Conservation (phyloP, 768 basidiomycete species). For the Tricholoma hemisulphureum region DNA sequence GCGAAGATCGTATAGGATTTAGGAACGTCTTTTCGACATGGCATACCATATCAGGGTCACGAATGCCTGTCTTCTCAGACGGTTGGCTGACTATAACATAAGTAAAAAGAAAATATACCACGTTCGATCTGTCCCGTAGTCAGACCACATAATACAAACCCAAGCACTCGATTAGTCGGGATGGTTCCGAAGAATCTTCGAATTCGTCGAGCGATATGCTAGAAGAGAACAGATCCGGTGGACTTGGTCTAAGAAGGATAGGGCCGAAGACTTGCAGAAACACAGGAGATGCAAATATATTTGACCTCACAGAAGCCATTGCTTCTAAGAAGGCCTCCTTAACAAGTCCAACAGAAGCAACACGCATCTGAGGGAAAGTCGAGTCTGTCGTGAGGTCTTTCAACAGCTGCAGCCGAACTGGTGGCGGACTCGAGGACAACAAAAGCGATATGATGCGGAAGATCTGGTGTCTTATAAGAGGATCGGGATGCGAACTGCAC, state of each 20-base stretch:
- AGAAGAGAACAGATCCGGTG: slow-evolving; percentile 47
- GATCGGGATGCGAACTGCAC: slow-evolving; percentile 61
- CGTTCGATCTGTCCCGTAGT: slow-evolving; percentile 54
- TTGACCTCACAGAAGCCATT: slow-evolving; percentile 28
- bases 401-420: slow-evolving; percentile 53
- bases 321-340: slow-evolving; percentile 65
- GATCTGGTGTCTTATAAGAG: slow-evolving; percentile 54
- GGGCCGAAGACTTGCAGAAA: slow-evolving; percentile 61
- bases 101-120: slow-evolving; percentile 33
- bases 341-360: slow-evolving; percentile 64
- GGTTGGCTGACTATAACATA: background rate
- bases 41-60: slow-evolving; percentile 41
- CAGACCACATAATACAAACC: slow-evolving; percentile 68
- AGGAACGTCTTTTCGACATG: slow-evolving; percentile 47
- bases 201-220: slow-evolving; percentile 43
- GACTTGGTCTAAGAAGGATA: slow-evolving; percentile 55
- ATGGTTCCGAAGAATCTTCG: slow-evolving; percentile 54
- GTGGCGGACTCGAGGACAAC: slow-evolving; percentile 46
- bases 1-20: slow-evolving; percentile 38
- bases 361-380: slow-evolving; percentile 64
- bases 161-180: slow-evolving; percentile 62
- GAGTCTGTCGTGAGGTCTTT: slow-evolving; percentile 48
- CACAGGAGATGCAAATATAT: slow-evolving; percentile 52
- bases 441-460: slow-evolving; percentile 60
- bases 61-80: slow-evolving; percentile 48